Evolutionary conservation across 805 yeast species (phyloP).

Genomic region (Starmera amethionina): DNA sequence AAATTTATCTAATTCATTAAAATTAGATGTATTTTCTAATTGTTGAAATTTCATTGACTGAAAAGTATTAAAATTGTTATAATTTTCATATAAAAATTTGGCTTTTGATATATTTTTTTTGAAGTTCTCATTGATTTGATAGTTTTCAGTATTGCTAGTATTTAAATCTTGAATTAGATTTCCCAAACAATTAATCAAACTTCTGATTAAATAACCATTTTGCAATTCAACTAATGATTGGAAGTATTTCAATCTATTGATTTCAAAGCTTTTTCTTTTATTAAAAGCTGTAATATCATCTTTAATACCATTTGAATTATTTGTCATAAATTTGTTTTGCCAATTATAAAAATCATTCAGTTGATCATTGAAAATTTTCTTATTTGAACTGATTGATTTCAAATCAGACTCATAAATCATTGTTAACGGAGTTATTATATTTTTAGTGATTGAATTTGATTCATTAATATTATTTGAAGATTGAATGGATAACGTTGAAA

Average conservation of each 20-base stretch:
- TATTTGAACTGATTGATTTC: conserved; percentile 7
- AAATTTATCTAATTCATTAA: neutral
- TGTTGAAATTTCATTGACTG: conserved; percentile 4
- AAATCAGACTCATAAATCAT: conserved; percentile 12
- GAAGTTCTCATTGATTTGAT: neutral
- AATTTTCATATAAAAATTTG: conserved; percentile 6
- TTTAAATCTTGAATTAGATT: conserved; percentile 4
- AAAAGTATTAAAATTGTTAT: conserved; percentile 4
- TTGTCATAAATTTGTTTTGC: neutral
- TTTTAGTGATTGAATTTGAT: conserved; percentile 8
- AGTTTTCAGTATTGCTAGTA: neutral
- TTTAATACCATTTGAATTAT: neutral
- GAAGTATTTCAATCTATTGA: conserved; percentile 35
- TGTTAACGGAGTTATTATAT: conserved; percentile 10
- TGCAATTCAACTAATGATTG: conserved; percentile 24
- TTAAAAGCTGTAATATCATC: conserved; percentile 25
- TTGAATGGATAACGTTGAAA: conserved; percentile 8
- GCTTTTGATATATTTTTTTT: conserved; percentile 6
- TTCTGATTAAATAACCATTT: conserved; percentile 15
- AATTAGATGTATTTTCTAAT: neutral
- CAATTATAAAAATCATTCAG: conserved; percentile 4
- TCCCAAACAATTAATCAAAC: conserved; percentile 6
- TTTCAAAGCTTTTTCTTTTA: conserved; percentile 30
- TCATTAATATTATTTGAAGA: conserved; percentile 13
- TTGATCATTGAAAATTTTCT: conserved; percentile 7